Base-by-base conservation (phyloP, 352 stramenopile genomes). In the Phytophthora fragariaefolia region DNA sequence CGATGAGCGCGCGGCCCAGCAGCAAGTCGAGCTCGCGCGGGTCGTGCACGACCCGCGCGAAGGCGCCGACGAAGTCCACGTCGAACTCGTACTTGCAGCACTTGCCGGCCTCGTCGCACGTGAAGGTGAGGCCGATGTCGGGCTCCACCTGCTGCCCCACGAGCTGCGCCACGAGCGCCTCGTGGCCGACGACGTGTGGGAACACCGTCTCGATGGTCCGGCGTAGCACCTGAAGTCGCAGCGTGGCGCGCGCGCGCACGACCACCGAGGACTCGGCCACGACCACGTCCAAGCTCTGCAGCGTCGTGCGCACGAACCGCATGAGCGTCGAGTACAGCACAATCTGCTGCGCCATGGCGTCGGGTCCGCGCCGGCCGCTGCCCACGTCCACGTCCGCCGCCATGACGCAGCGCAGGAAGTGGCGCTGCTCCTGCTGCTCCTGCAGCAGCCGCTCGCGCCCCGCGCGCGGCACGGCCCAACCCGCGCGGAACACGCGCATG, bases 181-280 rank as follows among this genome's bases (percentile, higher is more conserved):
- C 68, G 51, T 84, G 66, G 47, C 74, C 62, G 15, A 83, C 47
- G 30, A 83, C 40, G 24, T 87, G 79, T 1, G 79, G 79, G 36
- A 85, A 83, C 28, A 87, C 62, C 12, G 63, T 73, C 7, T 67
- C 62, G 45, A 87, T 80, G 20, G 79, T 85, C 40, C 75, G 78
- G 18, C 68, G 53, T 8, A 87, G 57, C 30, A 87, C 77, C 58
- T 84, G 74, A 43, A 87, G 82, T 27, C 57, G 63, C 43, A 81
- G 42, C 6, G 50, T 52, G 5, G 70, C 73, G 10, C 50, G 71
- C 38, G 76, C 71, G 3, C 47, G 59, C 24, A 87, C 72, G 3
- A 82, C 24, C 45, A 87, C 76, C 6, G 55, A 40, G 52, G 82
- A 73, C 15, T 82, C 73, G 0, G 50, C 58, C 36, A 60, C 22